Evolutionary conservation across 1,284 basidiomycete genomes (phyloP).

Genomic region (Cutaneotrichosporon spelunceum): DNA sequence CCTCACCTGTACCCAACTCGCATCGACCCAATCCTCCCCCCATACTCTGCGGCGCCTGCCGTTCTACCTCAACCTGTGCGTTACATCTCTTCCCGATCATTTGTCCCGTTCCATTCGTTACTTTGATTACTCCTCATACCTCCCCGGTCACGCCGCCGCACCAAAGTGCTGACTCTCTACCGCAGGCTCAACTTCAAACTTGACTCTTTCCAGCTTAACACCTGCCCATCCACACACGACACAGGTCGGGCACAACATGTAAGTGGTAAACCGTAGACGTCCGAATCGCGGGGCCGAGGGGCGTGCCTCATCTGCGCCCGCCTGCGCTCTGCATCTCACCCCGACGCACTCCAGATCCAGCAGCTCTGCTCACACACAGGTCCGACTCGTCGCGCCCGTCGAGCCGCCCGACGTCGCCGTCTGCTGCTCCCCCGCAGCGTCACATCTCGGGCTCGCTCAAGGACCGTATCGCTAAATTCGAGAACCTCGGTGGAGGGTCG

Average conservation of each 20-base stretch:
- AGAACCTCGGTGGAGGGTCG: conserved; percentile 26
- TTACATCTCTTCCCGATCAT: neutral
- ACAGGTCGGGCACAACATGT: conserved; percentile 1
- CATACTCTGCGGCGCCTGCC: neutral
- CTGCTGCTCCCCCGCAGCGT: conserved; percentile 24
- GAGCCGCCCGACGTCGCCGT: conserved; percentile 10
- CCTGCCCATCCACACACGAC: neutral
- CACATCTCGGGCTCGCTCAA: conserved; percentile 45
- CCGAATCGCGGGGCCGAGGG: neutral
- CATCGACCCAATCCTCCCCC: neutral
- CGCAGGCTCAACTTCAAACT: neutral
- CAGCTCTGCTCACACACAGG: conserved; percentile 7
- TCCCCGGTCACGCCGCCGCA: neutral
- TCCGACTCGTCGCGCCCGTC: conserved; percentile 16
- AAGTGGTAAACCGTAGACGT: neutral
- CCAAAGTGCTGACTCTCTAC: neutral
- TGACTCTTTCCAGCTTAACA: neutral
- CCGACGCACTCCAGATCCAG: neutral
- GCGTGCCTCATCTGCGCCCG: neutral
- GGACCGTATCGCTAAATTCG: conserved; percentile 51
- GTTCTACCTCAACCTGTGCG: neutral
- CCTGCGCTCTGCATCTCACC: too few relatives aligned
- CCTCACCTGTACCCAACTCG: neutral
- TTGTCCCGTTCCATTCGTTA: neutral
- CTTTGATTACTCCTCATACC: neutral